These are phyloP conservation scores for Trametes polyzona DNA, from an alignment of 1,284 basidiomycete genomes.

Conservation along the genomic window DNA sequence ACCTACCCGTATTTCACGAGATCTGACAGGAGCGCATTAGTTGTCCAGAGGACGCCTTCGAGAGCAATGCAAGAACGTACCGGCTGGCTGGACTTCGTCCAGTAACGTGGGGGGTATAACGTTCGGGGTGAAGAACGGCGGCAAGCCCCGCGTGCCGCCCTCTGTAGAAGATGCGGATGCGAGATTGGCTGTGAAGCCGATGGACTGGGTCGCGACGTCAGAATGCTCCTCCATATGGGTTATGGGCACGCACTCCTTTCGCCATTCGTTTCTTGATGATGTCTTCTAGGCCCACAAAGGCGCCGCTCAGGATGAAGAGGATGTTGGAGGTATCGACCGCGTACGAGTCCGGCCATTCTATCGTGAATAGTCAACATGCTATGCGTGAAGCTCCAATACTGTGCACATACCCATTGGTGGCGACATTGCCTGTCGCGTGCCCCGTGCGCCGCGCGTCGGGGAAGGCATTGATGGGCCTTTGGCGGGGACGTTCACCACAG, in stretches of 20 bases:
- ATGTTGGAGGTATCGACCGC: constrained; percentile 89
- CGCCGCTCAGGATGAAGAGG: constrained; percentile 90
- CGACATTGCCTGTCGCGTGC: constrained; percentile 39
- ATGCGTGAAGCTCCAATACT: neutral
- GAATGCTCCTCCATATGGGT: too few relatives aligned
- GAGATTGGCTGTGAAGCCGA: constrained; percentile 83
- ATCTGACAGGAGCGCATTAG: constrained; percentile 48
- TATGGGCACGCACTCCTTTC: constrained; percentile 71
- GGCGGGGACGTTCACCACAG: constrained; percentile 78
- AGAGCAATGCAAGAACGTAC: constrained; percentile 38
- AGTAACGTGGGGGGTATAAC: constrained; percentile 55
- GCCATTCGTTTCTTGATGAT: constrained; percentile 79
- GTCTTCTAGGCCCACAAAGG: constrained; percentile 90
- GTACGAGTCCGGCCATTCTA: constrained; percentile 70
- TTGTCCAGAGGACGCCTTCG: neutral
- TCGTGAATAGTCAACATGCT: neutral
- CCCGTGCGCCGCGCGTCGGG: constrained; percentile 49
- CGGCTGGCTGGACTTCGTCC: constrained; percentile 69
- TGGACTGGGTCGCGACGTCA: constrained; percentile 57
- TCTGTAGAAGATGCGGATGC: constrained; percentile 43
- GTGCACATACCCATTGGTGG: constrained; percentile 19
- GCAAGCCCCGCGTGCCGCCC: constrained; percentile 29
- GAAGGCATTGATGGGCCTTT: constrained; percentile 62
- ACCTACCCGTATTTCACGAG: constrained; percentile 84
- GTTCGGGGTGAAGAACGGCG: constrained; percentile 78